Percentiles rank a stretch among this genome's conserved stretches.
phyloP scores from a whole-genome alignment of 192 early-diverging fungal species.

The Phycomyces blakesleeanus region DNA sequence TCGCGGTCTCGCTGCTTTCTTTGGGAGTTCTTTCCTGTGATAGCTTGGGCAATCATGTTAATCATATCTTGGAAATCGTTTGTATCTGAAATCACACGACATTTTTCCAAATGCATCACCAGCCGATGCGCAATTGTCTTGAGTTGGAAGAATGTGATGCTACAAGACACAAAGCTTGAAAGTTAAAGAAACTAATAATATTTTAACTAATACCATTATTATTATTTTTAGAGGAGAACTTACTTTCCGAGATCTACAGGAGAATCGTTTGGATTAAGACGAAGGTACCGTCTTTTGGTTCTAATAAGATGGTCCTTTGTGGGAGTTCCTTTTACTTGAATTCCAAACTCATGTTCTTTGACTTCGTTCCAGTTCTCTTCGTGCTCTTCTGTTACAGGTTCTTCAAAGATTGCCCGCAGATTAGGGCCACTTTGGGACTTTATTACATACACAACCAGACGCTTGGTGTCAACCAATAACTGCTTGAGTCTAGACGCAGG shows the following conservation, averaged over 20 bases:
- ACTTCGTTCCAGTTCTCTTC: constrained; percentile 60
- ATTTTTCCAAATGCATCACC: constrained; percentile 77
- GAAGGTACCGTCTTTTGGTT: constrained; percentile 19
- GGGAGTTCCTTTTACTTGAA: neutral
- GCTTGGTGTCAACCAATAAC: constrained; percentile 86
- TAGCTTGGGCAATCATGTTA: constrained; percentile 88
- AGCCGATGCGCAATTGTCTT: constrained; percentile 80
- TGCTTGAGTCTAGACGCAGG: constrained; percentile 66
- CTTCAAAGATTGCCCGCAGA: constrained; percentile 81
- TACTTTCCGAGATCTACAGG: constrained; percentile 35
- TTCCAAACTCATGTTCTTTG: constrained; percentile 32
- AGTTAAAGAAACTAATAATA: neutral
- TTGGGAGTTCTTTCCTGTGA: constrained; percentile 86
- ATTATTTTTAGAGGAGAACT: neutral
- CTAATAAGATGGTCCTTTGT: constrained; percentile 16
- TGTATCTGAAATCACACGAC: constrained; percentile 59
- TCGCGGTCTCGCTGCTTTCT: constrained; percentile 73
- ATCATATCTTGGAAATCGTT: constrained; percentile 93
- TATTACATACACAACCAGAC: constrained; percentile 78
- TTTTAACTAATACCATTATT: constrained; percentile 6
- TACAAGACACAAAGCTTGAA: no score
- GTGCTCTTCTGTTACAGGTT: constrained; percentile 67
- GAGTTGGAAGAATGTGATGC: constrained; percentile 67
- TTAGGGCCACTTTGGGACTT: constrained; percentile 81
- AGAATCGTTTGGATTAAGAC: constrained; percentile 21